Conservation (phyloP, 208 protist species). For the Trichomonas tenax region DNA sequence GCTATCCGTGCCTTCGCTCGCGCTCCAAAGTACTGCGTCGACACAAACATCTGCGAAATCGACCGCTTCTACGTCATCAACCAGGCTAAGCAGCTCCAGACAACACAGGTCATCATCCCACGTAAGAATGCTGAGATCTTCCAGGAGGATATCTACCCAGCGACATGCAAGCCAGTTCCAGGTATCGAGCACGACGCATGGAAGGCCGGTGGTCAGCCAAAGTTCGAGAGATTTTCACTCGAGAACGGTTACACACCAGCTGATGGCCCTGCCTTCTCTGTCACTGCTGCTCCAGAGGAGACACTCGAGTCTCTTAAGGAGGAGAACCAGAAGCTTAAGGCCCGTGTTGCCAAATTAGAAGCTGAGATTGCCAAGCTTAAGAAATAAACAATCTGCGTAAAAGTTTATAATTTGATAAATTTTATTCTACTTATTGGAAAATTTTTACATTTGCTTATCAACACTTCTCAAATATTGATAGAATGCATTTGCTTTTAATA, state of each 20-base stretch:
- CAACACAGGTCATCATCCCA: not conserved
- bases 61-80: not conserved
- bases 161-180: not conserved
- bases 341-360: not conserved
- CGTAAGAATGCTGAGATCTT: not conserved
- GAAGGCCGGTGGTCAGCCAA: not conserved
- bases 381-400: not conserved
- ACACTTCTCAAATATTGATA: too few species aligned
- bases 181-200: not conserved
- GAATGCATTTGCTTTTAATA: too few species aligned
- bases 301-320: not conserved
- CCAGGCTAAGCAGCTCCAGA: not conserved
- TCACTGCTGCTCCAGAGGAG: not conserved
- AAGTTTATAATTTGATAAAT: not conserved
- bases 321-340: not conserved
- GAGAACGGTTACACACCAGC: not conserved
- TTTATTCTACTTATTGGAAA: too few species aligned
- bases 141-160: constrained; percentile 21
- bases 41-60: constrained; percentile 10
- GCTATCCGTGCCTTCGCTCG: not conserved
- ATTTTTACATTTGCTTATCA: too few species aligned
- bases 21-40: not conserved
- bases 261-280: not conserved
- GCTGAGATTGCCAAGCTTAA: not conserved
- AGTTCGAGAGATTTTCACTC: not conserved